Base-by-base conservation (phyloP, 2,329 filamentous ascomycete genomes). In the Eutypella sp. region DNA sequence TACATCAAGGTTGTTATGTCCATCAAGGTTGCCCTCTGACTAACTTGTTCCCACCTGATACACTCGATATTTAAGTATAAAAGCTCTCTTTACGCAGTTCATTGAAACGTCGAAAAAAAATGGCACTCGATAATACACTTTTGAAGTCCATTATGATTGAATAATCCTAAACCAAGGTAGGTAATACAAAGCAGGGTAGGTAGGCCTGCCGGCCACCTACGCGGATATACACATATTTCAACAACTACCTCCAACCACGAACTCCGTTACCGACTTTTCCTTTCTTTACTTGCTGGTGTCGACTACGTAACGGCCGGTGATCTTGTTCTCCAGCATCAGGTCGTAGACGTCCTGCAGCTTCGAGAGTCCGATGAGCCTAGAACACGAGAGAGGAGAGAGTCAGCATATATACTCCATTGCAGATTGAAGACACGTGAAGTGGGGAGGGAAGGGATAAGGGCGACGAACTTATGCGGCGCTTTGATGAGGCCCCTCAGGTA, bases 401-500 rank as follows among this genome's bases (percentile, higher is more conserved):
- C 6, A 33, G 23, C 5, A 22, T n/a, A n/a, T n/a, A 33, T 33
- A 8, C 1, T 15, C 2, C 20, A 15, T 33, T 18, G 20, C 27
- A 22, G n/a, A 18, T 1, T 8, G 25, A 25, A 29, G 18, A 20
- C 13, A n/a, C 7, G 13, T n/a, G 29, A 15, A 33, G 5, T 33
- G 16, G 25, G 25, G 5, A 33, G 16, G 5, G 5, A 33, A 33
- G 29, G 29, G 4, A 11, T n/a, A 5, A 5, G 29, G 16, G 29
- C 13, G 29, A 16, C 20, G 20, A 22, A 39, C 84, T 96, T 95
- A 80, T 79, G 93, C 7, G 92, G 92, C 5, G 84, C 83, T 63
- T 89, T 85, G 77, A 97, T 91, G 53, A 95, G 71, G 15, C 92
- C 92, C 19, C 86, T 78, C 47, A 78, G 73, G 75, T 81, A 96